Evolutionary conservation across 768 basidiomycete genomes (phyloP).

Genomic region (Tylopilus subfusipes): DNA sequence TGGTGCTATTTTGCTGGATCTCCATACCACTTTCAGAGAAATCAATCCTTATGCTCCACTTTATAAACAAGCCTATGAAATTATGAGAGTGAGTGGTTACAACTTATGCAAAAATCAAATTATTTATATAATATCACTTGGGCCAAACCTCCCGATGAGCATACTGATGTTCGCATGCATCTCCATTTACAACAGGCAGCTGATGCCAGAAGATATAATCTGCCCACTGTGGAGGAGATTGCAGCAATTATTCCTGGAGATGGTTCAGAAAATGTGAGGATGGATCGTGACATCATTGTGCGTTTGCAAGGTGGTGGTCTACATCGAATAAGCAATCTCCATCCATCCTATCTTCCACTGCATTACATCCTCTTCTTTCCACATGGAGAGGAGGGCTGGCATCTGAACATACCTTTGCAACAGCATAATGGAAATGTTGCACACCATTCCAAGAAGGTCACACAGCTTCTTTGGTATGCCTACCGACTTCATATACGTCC

Average conservation of each 20-base stretch:
- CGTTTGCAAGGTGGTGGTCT: background rate
- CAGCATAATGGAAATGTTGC: too few species aligned
- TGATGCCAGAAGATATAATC: slow-evolving; percentile 40
- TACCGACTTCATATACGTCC: slow-evolving; percentile 31
- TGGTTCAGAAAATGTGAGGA: slow-evolving; percentile 9
- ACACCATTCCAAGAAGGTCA: slow-evolving; percentile 22
- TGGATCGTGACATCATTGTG: background rate
- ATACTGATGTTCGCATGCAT: too few species aligned
- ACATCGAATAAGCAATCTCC: background rate
- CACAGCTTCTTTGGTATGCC: slow-evolving; percentile 28
- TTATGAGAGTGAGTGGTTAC: too few species aligned
- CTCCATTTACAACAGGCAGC: too few species aligned
- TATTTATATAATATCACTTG: too few species aligned
- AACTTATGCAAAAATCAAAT: too few species aligned
- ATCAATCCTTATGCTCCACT: too few species aligned
- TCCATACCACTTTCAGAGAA: too few species aligned
- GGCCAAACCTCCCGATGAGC: too few species aligned
- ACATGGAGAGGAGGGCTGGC: background rate
- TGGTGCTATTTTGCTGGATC: too few species aligned
- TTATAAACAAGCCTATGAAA: too few species aligned
- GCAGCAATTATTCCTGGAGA: slow-evolving; percentile 39
- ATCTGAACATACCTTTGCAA: background rate
- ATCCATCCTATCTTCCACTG: slow-evolving; percentile 11
- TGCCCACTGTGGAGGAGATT: slow-evolving; percentile 41
- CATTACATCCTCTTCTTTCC: background rate